These are phyloP conservation scores for Durusdinium trenchii DNA, from an alignment of 73 alveolate species.

Conservation along the genomic window DNA sequence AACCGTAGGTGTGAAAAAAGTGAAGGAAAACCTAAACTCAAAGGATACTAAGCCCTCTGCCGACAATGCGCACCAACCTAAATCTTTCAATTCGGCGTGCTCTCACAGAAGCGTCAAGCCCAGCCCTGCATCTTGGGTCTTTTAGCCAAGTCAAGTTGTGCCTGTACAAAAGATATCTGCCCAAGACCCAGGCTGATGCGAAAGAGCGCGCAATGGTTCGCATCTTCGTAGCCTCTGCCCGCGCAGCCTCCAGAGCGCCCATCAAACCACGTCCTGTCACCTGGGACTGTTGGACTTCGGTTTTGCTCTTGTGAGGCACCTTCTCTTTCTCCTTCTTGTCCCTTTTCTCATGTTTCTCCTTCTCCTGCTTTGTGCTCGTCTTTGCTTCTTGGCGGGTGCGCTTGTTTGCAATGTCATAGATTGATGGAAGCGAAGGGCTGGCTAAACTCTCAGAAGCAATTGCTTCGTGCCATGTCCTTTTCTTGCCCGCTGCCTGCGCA, in stretches of 20 bases:
- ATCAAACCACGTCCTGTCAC: not conserved
- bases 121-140: not conserved
- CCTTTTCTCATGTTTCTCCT: not conserved
- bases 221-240: slow-evolving; percentile 33
- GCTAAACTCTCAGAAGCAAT: not conserved
- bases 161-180: not conserved
- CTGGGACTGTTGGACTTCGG: not conserved
- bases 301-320: not conserved
- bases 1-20: not conserved
- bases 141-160: too few relatives aligned
- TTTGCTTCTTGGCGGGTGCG: not conserved
- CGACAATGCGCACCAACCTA: not conserved
- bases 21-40: not conserved
- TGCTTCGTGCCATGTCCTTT: not conserved
- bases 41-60: not conserved
- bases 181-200: not conserved
- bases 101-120: not conserved
- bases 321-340: not conserved
- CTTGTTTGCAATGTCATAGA: slow-evolving; percentile 50
- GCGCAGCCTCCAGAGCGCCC: slow-evolving; percentile 79
- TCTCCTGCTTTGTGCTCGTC: not conserved
- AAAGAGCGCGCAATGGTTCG: slow-evolving; percentile 55
- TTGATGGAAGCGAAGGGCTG: slow-evolving; percentile 8
- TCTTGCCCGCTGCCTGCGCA: slow-evolving; percentile 13
- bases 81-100: not conserved